Evolutionary conservation across 1,284 basidiomycete species (phyloP), one percentile per base, ranked within the genome.

Genomic region (Cryptococcus sp.): DNA sequence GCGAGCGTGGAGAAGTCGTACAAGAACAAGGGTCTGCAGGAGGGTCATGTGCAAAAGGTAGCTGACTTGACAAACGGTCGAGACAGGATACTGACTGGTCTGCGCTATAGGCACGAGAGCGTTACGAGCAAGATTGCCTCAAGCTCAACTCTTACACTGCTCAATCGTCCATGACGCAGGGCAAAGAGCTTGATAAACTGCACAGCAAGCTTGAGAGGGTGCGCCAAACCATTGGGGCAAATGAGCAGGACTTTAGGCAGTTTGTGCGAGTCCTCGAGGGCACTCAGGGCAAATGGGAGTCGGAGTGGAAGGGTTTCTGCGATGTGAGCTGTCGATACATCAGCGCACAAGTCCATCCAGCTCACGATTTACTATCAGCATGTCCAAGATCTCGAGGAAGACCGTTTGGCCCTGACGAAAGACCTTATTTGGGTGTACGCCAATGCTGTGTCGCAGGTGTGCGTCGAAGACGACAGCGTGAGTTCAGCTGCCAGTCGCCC

Each of bases 371-470:
- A 10, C 31, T 13, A 15, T 27, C 53, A 84, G 81, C 86, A 86
- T 56, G 93, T 90, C 66, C 96, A 99, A 80, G 95, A 99, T 79
- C 77, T 96, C 48, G 95, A 99, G 75, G 94, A 98, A 71, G 89
- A 95, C 62, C 85, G 96, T 16, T 81, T 96, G 73, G 91, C 93
- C 63, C 91, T 96, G 72, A 88, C 90, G 80, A 97, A 96, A 80
- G 90, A 94, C 75, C 91, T 92, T 67, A 84, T 96, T 75, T 99
- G 95, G 95, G 87, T 88, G 35, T 97, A 92, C 75, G 93, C 95
- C 2, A 99, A 99, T 77, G 88, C 89, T 1, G 88, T 98, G 20
- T 96, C 93, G 5, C 91, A 91, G 7, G 90, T 97, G 25, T 99
- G 96, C 72, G 94, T 99, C 15, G 84, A 88, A 20, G 95, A 99